Conservation (phyloP, 176 grass and related monocot genomes). For the Avena eriantha region DNA sequence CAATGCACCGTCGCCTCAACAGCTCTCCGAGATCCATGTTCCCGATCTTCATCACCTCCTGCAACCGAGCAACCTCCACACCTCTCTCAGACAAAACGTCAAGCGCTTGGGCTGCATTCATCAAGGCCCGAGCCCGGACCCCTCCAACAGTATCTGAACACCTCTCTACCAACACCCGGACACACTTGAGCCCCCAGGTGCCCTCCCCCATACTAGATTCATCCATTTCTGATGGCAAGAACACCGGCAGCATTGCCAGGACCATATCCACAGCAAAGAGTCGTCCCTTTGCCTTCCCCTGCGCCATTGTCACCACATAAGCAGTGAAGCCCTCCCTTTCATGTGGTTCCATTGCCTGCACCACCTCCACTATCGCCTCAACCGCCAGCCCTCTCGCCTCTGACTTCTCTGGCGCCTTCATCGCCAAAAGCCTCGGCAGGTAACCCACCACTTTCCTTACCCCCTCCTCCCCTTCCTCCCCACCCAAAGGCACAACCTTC, state of each 20-base stretch:
- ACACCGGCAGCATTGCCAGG: slow-evolving; percentile 55
- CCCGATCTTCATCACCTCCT: slow-evolving; percentile 53
- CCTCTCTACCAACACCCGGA: slow-evolving; percentile 68
- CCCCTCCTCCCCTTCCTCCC: slow-evolving; percentile 56
- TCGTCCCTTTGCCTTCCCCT: slow-evolving; percentile 68
- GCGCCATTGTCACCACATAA: slow-evolving; percentile 69
- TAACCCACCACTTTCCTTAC: slow-evolving; percentile 64
- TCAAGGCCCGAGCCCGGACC: slow-evolving; percentile 76
- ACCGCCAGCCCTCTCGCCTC: slow-evolving; percentile 71
- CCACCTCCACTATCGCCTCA: slow-evolving; percentile 76
- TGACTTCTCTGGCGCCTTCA: slow-evolving; percentile 77
- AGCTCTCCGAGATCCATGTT: slow-evolving; percentile 64
- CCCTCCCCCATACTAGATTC: slow-evolving; percentile 34
- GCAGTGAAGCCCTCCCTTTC: slow-evolving; percentile 48
- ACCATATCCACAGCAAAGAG: slow-evolving; percentile 84
- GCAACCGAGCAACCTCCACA: slow-evolving; percentile 44
- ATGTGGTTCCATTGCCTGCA: slow-evolving; percentile 45
- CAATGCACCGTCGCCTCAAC: slow-evolving; percentile 67
- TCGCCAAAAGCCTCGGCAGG: slow-evolving; percentile 73
- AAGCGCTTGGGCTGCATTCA: slow-evolving; percentile 68
- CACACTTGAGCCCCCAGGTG: slow-evolving; percentile 60
- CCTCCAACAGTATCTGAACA: slow-evolving; percentile 67
- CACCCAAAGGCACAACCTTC: slow-evolving; percentile 66
- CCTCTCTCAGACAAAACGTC: slow-evolving; percentile 60
- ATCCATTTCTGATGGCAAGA: slow-evolving; percentile 41